Evolutionary conservation across 257 asterid genomes (phyloP), one percentile per base, ranked within the genome.

Genomic region (Primulina huaijiensis): DNA sequence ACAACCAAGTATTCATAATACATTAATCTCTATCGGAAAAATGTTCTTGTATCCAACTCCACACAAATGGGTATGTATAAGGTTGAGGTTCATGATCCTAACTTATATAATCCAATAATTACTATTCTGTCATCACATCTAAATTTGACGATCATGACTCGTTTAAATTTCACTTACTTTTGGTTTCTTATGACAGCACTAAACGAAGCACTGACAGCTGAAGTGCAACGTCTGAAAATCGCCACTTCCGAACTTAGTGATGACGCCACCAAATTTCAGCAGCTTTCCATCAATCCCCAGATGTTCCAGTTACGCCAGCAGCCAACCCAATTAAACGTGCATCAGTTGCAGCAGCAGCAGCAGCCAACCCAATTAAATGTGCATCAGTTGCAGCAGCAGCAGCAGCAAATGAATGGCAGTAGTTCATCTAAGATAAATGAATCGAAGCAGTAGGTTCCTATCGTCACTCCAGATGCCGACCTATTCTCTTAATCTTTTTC

Each of bases 181-280:
- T 20, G 38, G 46, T 70, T 70, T 75, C 68, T 37, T 71, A 30
- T 71, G 73, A 64, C 92, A 86, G 95, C 95, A 52, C 78, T 86
- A 66, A 80, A 88, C n/a, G 92, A 88, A 75, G 87, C 95, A 33
- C 68, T 88, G 73, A 81, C 86, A 7, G 77, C 71, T 0, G 95
- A 88, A 74, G 89, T 88, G 68, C 92, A 88, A 67, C 88, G 90
- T 14, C 55, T 88, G 78, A 88, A 88, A 43, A 19, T 59, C 21
- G 60, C 67, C 25, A 60, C 87, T 17, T 65, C 81, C 9, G 87
- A 82, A 34, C 77, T 79, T 7, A 81, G 67, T 16, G 86, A 84
- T 8, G 86, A 84, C 17, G 43, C 84, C 58, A 65, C 88, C 2
- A 84, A 81, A 74, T 80, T 82, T 73, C 86, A 84, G 78, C 92